Evolutionary conservation across 1,284 basidiomycete species (phyloP).

Genomic region (Heterobasidion annosum): DNA sequence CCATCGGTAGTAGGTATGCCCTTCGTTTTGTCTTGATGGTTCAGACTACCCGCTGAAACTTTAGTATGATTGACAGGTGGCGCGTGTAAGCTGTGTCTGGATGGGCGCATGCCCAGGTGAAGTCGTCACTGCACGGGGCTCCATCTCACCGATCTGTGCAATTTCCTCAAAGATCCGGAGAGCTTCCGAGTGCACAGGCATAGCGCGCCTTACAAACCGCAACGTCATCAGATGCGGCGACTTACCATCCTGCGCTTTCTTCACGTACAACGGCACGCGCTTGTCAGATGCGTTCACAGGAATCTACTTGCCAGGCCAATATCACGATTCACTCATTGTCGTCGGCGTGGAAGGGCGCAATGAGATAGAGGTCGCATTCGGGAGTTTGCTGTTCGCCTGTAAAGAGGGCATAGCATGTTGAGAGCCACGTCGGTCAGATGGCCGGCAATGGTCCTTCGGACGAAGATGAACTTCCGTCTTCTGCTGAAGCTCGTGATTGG

Average conservation of each 20-base stretch:
- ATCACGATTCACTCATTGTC: slow-evolving; percentile 53
- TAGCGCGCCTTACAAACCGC: slow-evolving; percentile 26
- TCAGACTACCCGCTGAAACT: background rate
- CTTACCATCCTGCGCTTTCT: slow-evolving; percentile 45
- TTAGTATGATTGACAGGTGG: slow-evolving; percentile 33
- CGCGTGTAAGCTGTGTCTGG: slow-evolving; percentile 56
- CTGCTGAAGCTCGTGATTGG: slow-evolving; percentile 5
- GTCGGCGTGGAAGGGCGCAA: slow-evolving; percentile 49
- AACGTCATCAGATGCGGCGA: slow-evolving; percentile 57
- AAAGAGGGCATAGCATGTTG: slow-evolving; percentile 49
- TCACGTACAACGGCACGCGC: slow-evolving; percentile 54
- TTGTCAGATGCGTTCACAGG: slow-evolving; percentile 51
- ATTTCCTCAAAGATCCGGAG: slow-evolving; percentile 60
- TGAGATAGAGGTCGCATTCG: slow-evolving; percentile 57
- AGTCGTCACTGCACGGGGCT: slow-evolving; percentile 55
- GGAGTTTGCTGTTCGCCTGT: slow-evolving; percentile 48
- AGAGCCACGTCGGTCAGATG: slow-evolving; percentile 41
- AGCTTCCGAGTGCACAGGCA: slow-evolving; percentile 38
- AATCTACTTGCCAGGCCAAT: slow-evolving; percentile 40
- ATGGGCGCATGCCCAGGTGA: slow-evolving; percentile 61
- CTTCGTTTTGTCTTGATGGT: background rate
- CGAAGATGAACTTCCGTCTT: slow-evolving; percentile 24
- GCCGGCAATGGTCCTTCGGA: slow-evolving; percentile 11
- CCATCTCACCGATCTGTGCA: slow-evolving; percentile 63
- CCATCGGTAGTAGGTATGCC: slow-evolving; percentile 29